phyloP scores from a whole-genome alignment of 371 early-diverging fungal genomes.

The Mucor indicus region DNA sequence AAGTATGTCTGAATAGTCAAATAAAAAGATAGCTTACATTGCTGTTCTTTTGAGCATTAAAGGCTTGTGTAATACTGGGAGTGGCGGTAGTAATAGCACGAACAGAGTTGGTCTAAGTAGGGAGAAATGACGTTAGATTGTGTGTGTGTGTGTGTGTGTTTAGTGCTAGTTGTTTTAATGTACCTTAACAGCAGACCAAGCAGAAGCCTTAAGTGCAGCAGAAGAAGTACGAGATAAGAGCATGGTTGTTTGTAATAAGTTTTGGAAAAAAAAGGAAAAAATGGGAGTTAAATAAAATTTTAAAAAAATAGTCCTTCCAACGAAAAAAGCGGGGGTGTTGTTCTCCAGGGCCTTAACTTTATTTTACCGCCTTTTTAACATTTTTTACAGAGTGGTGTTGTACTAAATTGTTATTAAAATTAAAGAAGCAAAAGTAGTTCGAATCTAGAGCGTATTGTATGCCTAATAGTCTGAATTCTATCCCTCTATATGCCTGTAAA shows the following conservation, averaged over 20 bases:
- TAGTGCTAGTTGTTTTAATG: background rate
- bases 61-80: constrained; percentile 59
- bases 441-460: too few species aligned
- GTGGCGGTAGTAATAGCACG: constrained; percentile 57
- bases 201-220: constrained; percentile 31
- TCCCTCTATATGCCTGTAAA: too few species aligned
- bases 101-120: constrained; percentile 31
- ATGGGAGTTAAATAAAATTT: constrained; percentile 17
- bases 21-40: constrained; percentile 42
- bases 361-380: too few species aligned
- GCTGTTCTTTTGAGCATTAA: constrained; percentile 61
- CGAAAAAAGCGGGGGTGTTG: constrained; percentile 20
- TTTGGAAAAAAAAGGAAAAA: constrained; percentile 16
- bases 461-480: too few species aligned
- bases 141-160: background rate
- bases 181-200: constrained; percentile 32
- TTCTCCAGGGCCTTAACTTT: constrained; percentile 2
- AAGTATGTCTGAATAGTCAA: background rate
- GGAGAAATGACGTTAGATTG: background rate
- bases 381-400: too few species aligned
- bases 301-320: constrained; percentile 12
- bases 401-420: too few species aligned
- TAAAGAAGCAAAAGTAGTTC: too few species aligned
- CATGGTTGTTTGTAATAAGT: constrained; percentile 4
- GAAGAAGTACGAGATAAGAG: constrained; percentile 34